Evolutionary conservation across 768 basidiomycete species (phyloP), one percentile per base, ranked within the genome.

Genomic region (Clitopilus hobsonii): DNA sequence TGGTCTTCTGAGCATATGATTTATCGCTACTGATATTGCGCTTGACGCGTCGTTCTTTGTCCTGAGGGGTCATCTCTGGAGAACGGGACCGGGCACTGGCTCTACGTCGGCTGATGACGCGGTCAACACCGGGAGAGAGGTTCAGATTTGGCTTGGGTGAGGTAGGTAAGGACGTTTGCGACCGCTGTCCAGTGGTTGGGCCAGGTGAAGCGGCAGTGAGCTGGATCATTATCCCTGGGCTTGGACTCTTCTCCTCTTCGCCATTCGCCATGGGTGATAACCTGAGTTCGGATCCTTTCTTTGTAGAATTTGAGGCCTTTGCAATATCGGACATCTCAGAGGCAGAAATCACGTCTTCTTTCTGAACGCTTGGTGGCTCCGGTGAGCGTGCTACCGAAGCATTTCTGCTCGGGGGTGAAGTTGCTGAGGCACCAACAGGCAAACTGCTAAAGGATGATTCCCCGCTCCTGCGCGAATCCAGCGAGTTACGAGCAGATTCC

Each of bases 1-100:
- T 71, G 56, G 75, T 63, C 64, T 85, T 86, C 49, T 67, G 66
- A 49, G 85, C 82, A 55, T 90, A 88, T 58, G 81, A 67, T 38
- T 71, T 72, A 51, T 75, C 74, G 56, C 80, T 51, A 28, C 41
- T 23, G 8, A 36, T 20, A 51, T 23, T 51, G 14, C 28, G 32
- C 25, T 29, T 22, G 5, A 13, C 5, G 11, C 28, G 25, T 23
- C 50, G 20, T 29, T 30, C 28, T 28, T 22, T 51, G 26, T 14
- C 11, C 10, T 28, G 22, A 16, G 50, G 26, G 6, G 14, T 30
- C 6, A 51, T 16, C 18, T 45, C 41, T 45, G 41, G 41, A 18
- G 41, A 45, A 18, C 22, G 41, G 3, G 41, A 45, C 5, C 41
- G 41, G 11, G 41, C 4, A 23, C 41, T 16, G 41, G 22, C 22